Evolutionary conservation across 1,284 basidiomycete species (phyloP), one percentile per base, ranked within the genome.

Genomic region (Flammula alnicola): DNA sequence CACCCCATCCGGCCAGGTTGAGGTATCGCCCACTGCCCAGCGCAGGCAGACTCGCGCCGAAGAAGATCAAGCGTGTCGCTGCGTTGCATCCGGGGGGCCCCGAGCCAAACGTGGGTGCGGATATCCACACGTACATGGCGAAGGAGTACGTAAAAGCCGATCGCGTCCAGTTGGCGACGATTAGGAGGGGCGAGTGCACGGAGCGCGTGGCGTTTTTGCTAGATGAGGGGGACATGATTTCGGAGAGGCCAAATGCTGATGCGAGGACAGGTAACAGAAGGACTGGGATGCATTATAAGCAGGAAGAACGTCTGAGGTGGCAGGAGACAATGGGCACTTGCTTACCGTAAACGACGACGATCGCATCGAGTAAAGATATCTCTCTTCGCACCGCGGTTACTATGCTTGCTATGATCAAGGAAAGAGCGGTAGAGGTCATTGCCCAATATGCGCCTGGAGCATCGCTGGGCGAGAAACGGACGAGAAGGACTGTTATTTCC

Each of bases 401-500:
- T 7, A 62, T 54, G 35, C 49, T 56, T n/a, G 60, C 55, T 45
- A 62, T 57, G 39, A 62, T 60, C 32, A 62, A 48, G 19, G 58
- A 58, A 10, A 62, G 47, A 1, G 60, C 58, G 4, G 58, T 62
- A 16, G 57, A 60, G 32, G 58, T 62, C 59, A 62, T 62, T n/a
- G 59, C 56, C 59, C 61, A 62, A 37, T 62, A 62, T 7, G 61
- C 61, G n/a, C 57, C 55, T 10, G 61, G 59, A 41, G 59, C 61
- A 56, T 62, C 61, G 22, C 48, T 41, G 22, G 61, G 61, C 5
- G 61, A 62, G 26, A 56, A 55, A 11, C 61, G 55, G 9, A 62
- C 56, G 12, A 62, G 52, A 20, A 62, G 43, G 14, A 62, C 59
- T 62, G 22, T 16, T 39, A 10, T 29, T 16, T 16, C 11, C 27